phyloP scores from a whole-genome alignment of 2,329 filamentous ascomycete genomes.

The Cercospora brassicicola region DNA sequence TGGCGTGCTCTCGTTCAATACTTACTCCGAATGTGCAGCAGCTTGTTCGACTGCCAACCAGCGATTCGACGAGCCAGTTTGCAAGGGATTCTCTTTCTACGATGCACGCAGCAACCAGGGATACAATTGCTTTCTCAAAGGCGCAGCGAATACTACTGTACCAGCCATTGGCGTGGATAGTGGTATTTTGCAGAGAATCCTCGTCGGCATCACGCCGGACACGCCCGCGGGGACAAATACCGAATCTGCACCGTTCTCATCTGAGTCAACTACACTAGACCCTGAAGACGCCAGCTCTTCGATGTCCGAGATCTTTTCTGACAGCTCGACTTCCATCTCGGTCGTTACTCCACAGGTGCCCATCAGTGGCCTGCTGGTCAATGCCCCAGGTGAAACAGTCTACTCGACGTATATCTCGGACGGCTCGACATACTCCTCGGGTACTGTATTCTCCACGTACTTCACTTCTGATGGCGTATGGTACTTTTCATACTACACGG shows the following conservation, averaged over 20 bases:
- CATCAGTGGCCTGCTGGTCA: slow-evolving; percentile 27
- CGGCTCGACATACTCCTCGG: slow-evolving; percentile 37
- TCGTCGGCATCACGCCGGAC: slow-evolving; percentile 30
- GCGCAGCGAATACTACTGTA: slow-evolving; percentile 29
- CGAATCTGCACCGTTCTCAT: slow-evolving; percentile 28
- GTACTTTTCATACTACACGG: slow-evolving; percentile 35
- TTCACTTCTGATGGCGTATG: slow-evolving; percentile 30
- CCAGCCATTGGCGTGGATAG: slow-evolving; percentile 32
- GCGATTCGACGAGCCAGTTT: slow-evolving; percentile 34
- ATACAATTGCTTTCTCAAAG: slow-evolving; percentile 39
- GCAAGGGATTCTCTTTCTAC: slow-evolving; percentile 37
- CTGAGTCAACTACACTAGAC: slow-evolving; percentile 21
- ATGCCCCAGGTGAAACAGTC: slow-evolving; percentile 21
- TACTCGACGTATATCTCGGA: slow-evolving; percentile 36
- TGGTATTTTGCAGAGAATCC: slow-evolving; percentile 35
- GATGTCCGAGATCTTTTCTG: slow-evolving; percentile 31
- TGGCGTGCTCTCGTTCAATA: slow-evolving; percentile 31
- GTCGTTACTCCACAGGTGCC: slow-evolving; percentile 33
- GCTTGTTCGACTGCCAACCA: slow-evolving; percentile 38
- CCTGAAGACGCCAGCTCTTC: slow-evolving; percentile 32
- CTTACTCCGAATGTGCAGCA: slow-evolving; percentile 37
- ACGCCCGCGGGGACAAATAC: slow-evolving; percentile 30
- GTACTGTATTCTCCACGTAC: slow-evolving; percentile 34
- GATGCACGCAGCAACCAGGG: slow-evolving; percentile 25
- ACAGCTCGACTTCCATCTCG: slow-evolving; percentile 34